Conservation (phyloP, 2,329 filamentous ascomycete genomes). For the Colletotrichum paranaense region DNA sequence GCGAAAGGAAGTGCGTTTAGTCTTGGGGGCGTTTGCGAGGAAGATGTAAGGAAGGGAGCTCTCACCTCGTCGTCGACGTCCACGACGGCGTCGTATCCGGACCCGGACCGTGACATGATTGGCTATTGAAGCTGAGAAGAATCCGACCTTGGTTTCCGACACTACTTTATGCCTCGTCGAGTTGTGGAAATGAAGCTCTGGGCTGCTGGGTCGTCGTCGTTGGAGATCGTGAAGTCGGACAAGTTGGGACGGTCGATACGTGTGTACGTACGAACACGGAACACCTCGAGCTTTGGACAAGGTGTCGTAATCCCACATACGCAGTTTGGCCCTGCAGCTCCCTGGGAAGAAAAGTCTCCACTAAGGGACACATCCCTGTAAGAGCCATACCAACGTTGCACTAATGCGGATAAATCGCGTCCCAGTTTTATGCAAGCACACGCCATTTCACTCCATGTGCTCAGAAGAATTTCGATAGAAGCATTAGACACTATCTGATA, state of each 20-base stretch:
- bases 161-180: background rate
- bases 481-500: background rate
- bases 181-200: background rate
- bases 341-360: slow-evolving; percentile 5
- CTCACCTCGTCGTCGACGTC: slow-evolving; percentile 96
- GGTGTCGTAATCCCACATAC: slow-evolving; percentile 45
- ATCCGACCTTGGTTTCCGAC: background rate
- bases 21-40: background rate
- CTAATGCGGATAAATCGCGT: background rate
- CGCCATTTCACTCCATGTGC: background rate
- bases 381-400: background rate
- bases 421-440: slow-evolving; percentile 4
- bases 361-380: background rate
- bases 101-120: slow-evolving; percentile 73
- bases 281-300: slow-evolving; percentile 40
- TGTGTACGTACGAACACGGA: background rate
- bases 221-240: background rate
- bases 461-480: background rate
- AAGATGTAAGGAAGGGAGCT: slow-evolving; percentile 34
- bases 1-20: slow-evolving; percentile 37
- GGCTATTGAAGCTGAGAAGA: slow-evolving; percentile 13
- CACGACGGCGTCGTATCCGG: slow-evolving; percentile 97
- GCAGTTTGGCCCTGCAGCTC: slow-evolving; percentile 19
- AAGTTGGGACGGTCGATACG: background rate
- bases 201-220: background rate